A percentile compares a stretch with the other conserved stretches of the same genome.
phyloP scores from a whole-genome alignment of 2,329 filamentous ascomycete species.

The Talaromyces sp. region DNA sequence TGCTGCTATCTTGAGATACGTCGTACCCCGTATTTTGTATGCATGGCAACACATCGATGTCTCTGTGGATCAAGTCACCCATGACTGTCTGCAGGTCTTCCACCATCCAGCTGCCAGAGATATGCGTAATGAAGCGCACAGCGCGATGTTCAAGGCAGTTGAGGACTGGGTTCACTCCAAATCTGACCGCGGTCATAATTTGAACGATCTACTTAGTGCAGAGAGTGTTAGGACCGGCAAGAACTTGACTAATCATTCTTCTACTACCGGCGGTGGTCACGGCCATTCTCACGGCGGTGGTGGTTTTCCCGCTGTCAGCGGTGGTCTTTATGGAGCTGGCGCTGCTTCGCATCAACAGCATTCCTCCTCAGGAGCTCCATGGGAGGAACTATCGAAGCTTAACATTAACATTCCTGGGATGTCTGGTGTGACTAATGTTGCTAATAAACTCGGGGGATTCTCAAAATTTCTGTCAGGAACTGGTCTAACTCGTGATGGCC shows the following conservation, averaged over 20 bases:
- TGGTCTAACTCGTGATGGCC: conserved; percentile 11
- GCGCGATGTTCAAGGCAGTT: conserved; percentile 84
- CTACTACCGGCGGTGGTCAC: conserved; percentile 31
- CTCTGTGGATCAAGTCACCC: conserved; percentile 75
- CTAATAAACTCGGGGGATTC: conserved; percentile 17
- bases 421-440: conserved; percentile 35
- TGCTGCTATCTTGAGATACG: conserved; percentile 75
- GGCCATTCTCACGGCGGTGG: conserved; percentile 35
- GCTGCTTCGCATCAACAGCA: conserved; percentile 26
- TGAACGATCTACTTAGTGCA: conserved; percentile 75
- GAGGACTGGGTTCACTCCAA: conserved; percentile 73
- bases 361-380: conserved; percentile 26
- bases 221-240: conserved; percentile 78
- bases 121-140: conserved; percentile 72
- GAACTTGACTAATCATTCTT: conserved; percentile 61
- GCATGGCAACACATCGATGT: conserved; percentile 89
- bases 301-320: conserved; percentile 27
- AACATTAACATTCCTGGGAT: conserved; percentile 40
- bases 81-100: conserved; percentile 78
- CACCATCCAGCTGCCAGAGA: conserved; percentile 86
- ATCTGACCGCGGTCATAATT: conserved; percentile 60
- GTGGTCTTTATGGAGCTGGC: conserved; percentile 15
- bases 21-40: conserved; percentile 81
- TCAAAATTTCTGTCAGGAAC: conserved; percentile 12
- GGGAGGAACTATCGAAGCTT: conserved; percentile 32